Evolutionary conservation across 2,329 filamentous ascomycete genomes (phyloP).

Genomic region (Aspergillus sergii): DNA sequence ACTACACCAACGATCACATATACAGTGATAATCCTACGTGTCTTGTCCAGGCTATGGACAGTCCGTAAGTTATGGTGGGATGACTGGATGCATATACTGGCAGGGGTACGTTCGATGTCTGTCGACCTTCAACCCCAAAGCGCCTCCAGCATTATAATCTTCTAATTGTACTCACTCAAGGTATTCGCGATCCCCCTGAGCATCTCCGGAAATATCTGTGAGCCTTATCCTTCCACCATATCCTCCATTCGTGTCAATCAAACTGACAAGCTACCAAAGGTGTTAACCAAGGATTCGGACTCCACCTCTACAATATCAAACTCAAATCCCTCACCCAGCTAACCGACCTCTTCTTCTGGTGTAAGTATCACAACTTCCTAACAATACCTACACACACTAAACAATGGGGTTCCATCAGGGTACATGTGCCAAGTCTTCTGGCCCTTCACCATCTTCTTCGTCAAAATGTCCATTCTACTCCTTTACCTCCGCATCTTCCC

Average conservation of each 20-base stretch:
- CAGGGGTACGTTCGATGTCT: not conserved
- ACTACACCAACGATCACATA: not conserved
- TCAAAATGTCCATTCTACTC: constrained; percentile 5
- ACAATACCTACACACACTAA: not conserved
- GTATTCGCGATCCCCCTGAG: not conserved
- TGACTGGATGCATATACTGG: constrained; percentile 4
- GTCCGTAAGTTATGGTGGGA: constrained; percentile 2
- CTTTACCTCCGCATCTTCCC: constrained; percentile 7
- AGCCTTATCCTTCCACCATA: not conserved
- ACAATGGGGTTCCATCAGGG: not conserved
- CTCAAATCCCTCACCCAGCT: not conserved
- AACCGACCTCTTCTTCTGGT: not conserved
- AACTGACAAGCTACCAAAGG: not conserved
- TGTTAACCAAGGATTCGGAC: not conserved
- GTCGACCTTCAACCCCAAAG: not conserved
- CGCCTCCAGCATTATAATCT: not conserved
- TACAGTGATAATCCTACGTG: not conserved
- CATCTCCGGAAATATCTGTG: not conserved
- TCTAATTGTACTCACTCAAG: not conserved
- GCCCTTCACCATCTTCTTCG: constrained; percentile 3
- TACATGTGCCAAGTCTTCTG: constrained; percentile 4
- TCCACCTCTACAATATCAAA: constrained; percentile 3
- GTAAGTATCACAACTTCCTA: not conserved
- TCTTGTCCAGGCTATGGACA: constrained; percentile 1
- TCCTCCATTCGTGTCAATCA: not conserved